Conservation (phyloP, 2,329 filamentous ascomycete genomes). For the Thelonectria olida region DNA sequence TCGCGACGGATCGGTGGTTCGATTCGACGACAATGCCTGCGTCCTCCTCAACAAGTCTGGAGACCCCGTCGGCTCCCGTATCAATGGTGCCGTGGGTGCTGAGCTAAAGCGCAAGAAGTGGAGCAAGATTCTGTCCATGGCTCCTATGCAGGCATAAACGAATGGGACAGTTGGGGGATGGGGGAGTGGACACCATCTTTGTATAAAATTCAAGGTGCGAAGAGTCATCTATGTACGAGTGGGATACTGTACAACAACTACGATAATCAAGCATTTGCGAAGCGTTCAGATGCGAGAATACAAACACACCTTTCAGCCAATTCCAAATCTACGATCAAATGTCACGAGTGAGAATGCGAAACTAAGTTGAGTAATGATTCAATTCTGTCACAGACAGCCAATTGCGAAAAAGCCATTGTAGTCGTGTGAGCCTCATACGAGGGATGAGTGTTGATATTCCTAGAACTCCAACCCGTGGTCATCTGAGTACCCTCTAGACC, state of each 20-base stretch:
- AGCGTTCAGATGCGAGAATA: conserved; percentile 45
- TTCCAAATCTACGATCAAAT: conserved; percentile 13
- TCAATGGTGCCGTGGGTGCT: conserved; percentile 90
- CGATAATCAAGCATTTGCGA: conserved; percentile 45
- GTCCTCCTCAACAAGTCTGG: conserved; percentile 97
- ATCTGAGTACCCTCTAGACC: conserved; percentile 16
- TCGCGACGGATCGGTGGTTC: conserved; percentile 87
- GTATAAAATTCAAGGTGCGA: conserved; percentile 26
- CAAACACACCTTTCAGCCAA: conserved; percentile 38
- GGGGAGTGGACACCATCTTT: conserved; percentile 17
- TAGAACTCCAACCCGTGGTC: conserved; percentile 12
- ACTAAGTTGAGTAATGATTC: not conserved
- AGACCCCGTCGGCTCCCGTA: conserved; percentile 90
- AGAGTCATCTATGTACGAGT: conserved; percentile 34
- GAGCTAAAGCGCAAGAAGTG: conserved; percentile 93
- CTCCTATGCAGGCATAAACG: conserved; percentile 71
- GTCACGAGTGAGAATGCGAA: conserved; percentile 10
- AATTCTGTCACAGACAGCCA: not conserved
- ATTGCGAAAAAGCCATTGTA: not conserved
- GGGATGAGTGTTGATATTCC: conserved; percentile 18
- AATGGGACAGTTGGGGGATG: not conserved
- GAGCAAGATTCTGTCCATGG: conserved; percentile 98
- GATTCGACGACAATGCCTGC: conserved; percentile 98
- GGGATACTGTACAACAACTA: conserved; percentile 47
- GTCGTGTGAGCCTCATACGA: not conserved